Conservation (phyloP, 257 asterid genomes). For the Paulownia fortunei region DNA sequence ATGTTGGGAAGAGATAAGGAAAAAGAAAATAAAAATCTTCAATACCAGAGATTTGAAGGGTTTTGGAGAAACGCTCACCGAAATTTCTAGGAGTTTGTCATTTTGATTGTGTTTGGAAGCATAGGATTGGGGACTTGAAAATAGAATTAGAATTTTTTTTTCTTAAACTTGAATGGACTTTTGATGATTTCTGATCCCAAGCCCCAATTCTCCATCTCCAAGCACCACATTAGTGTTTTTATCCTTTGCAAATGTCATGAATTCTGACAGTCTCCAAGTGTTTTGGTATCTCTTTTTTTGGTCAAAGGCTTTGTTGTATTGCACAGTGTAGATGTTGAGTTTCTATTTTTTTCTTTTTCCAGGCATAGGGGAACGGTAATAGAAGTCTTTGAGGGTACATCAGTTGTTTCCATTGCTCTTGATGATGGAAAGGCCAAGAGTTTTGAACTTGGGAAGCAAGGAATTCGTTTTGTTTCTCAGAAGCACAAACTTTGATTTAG, state of each 20-base stretch:
- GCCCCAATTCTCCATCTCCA: background rate
- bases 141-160: background rate
- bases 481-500: conserved; percentile 60
- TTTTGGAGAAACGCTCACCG: background rate
- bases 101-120: conserved; percentile 15
- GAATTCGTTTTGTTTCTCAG: conserved; percentile 85
- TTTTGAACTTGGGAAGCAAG: conserved; percentile 93
- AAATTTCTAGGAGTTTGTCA: background rate
- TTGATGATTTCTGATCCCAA: background rate
- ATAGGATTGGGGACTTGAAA: background rate
- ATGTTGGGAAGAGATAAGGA: background rate
- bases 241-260: background rate
- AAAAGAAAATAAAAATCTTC: background rate
- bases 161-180: conserved; percentile 8
- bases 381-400: conserved; percentile 60
- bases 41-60: conserved; percentile 4
- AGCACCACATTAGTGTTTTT: background rate
- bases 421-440: conserved; percentile 79
- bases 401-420: conserved; percentile 68
- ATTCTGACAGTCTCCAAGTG: background rate
- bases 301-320: background rate
- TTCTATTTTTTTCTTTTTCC: conserved; percentile 13
- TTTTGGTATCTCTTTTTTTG: background rate
- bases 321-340: background rate
- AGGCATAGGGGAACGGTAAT: conserved; percentile 51